A percentile compares a stretch with the other conserved stretches of the same genome.
Conservation (phyloP, 2,329 filamentous ascomycete species). For the Achaetomium macrosporum region DNA sequence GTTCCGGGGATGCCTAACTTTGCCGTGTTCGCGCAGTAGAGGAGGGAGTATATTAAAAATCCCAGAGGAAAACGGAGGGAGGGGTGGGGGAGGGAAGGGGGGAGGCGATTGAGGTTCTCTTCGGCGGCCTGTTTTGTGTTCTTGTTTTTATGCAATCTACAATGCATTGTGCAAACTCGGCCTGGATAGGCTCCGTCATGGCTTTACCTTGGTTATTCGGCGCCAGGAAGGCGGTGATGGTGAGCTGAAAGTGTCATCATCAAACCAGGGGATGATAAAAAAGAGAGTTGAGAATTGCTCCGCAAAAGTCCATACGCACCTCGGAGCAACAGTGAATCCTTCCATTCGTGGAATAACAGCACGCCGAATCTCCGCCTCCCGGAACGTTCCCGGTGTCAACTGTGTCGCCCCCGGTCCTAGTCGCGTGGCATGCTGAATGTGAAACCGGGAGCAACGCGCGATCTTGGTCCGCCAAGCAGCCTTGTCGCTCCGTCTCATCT, state of each 20-base stretch:
- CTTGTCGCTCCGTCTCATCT: background rate
- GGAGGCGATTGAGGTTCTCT: background rate
- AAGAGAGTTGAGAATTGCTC: background rate
- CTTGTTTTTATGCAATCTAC: too few species aligned
- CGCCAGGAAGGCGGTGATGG: too few species aligned
- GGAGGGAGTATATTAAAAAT: background rate
- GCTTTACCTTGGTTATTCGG: too few species aligned
- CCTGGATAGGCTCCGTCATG: too few species aligned
- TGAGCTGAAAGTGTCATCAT: too few species aligned
- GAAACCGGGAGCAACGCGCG: background rate
- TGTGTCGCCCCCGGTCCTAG: too few species aligned
- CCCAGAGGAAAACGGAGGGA: too few species aligned
- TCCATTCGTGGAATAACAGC: background rate
- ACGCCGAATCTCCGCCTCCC: background rate
- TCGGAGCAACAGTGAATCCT: too few species aligned
- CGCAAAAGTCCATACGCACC: too few species aligned
- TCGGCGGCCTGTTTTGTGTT: too few species aligned
- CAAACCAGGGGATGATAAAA: background rate
- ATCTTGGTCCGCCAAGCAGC: background rate
- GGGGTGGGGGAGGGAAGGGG: background rate
- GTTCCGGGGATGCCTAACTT: constrained; percentile 42
- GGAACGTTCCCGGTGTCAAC: background rate
- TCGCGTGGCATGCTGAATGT: background rate
- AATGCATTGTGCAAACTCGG: too few species aligned
- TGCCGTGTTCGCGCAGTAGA: constrained; percentile 42